Conservation (phyloP, 768 basidiomycete species). For the Lanmaoa pseudosensibilis region DNA sequence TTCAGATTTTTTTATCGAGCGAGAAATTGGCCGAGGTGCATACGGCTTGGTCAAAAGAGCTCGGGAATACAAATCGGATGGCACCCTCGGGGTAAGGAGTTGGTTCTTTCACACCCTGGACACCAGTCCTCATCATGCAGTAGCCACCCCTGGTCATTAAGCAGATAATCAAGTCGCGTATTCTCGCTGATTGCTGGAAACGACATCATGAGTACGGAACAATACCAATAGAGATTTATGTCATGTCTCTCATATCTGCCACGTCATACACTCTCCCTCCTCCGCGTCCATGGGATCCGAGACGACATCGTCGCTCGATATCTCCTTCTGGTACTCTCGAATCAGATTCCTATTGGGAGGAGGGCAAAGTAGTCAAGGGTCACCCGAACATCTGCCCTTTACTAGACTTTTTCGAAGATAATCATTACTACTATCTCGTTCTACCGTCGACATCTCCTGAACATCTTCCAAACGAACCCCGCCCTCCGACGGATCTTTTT, state of each 20-base stretch:
- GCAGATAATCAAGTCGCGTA: conserved; percentile 97
- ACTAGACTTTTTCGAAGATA: conserved; percentile 96
- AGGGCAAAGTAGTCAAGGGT: conserved; percentile 73
- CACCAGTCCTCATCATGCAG: conserved; percentile 8
- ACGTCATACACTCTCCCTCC: conserved; percentile 77
- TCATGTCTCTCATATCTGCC: conserved; percentile 87
- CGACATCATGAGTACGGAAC: conserved; percentile 92
- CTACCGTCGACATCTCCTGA: conserved; percentile 75
- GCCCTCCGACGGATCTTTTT: conserved; percentile 82
- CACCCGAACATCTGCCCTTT: conserved; percentile 96
- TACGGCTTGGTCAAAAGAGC: conserved; percentile 94
- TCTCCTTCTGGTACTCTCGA: conserved; percentile 15
- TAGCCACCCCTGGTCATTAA: conserved; percentile 93
- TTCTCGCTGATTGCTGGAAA: conserved; percentile 99
- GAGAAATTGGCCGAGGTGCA: conserved; percentile 90
- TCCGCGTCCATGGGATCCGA: conserved; percentile 82
- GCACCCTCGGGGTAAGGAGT: conserved; percentile 76
- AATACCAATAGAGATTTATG: conserved; percentile 96
- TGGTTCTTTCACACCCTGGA: conserved; percentile 4
- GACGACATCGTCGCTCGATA: conserved; percentile 38
- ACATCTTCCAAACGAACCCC: conserved; percentile 47
- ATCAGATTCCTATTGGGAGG: conserved; percentile 53
- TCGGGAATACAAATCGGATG: conserved; percentile 71
- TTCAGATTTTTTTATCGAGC: conserved; percentile 81
- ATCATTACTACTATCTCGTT: conserved; percentile 93